Base-by-base conservation (phyloP, 2,329 filamentous ascomycete genomes). In the Ceratocystis huliohia region DNA sequence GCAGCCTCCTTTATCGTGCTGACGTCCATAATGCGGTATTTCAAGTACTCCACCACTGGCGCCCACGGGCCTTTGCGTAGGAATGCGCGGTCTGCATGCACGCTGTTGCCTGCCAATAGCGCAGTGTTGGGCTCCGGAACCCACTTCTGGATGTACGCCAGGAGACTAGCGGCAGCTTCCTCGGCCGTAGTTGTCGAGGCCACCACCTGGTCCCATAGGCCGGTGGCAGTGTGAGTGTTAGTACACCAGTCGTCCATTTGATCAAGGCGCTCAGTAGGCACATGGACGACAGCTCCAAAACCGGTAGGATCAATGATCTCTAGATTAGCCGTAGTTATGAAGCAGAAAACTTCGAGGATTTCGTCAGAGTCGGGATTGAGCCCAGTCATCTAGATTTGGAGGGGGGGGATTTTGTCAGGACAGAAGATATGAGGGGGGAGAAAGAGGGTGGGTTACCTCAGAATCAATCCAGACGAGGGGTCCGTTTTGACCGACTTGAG, bases 1-100 rank as follows among this genome's bases (percentile, higher is more conserved):
- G 87, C 88, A 25, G 90, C 92, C 78, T 99, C 94, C 77, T 97
- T 97, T 73, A 97, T 84, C 61, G 86, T 83, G 75, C 91, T 96
- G 65, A 97, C 91, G 74, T 99, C 94, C 61, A 97, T 78, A 69
- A 99, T 88, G 17, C 94, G 84, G 76, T 99, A 91, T 76, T 96
- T 89, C 70, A 99, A 78, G 75, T 94, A 84, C 66, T 88, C 83
- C 62, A 89, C 77, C 1, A 96, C 85, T 68, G 80, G 78, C 48
- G 80, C 82, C 75, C 93, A 99, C 0, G 92, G 91, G 66, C 80
- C 81, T 69, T 84, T 83, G 4, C 84, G 80, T 68, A 99, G 79
- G 73, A 99, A 99, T 1, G 84, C 84, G 71, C 85, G 85, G 75
- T 99, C 94, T 2, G 88, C 90, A 74, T 99, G 93, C 30, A 99